phyloP scores from a whole-genome alignment of 208 protist species.

The Naegleria fowleri region DNA sequence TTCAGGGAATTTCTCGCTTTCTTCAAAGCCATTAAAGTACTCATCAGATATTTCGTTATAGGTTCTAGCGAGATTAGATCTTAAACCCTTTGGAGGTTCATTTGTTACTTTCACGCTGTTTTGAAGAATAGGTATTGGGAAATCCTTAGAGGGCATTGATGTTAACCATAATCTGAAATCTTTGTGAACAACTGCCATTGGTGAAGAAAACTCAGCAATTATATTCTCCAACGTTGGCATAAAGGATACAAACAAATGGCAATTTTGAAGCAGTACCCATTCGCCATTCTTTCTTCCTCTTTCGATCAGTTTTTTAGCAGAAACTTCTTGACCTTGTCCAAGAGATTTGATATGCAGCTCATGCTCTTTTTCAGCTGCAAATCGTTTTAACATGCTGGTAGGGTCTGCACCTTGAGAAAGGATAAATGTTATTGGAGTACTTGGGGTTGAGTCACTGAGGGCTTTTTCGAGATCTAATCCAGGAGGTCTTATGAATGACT shows the following conservation, averaged over 20 bases:
- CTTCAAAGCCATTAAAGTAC: slow-evolving; percentile 64
- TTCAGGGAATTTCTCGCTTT: slow-evolving; percentile 51
- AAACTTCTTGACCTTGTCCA: slow-evolving; percentile 91
- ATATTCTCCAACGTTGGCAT: slow-evolving; percentile 88
- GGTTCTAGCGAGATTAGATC: slow-evolving; percentile 90
- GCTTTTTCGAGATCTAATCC: slow-evolving; percentile 78
- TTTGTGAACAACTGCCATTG: slow-evolving; percentile 54
- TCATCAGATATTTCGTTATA: slow-evolving; percentile 72
- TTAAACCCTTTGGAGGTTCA: slow-evolving; percentile 90
- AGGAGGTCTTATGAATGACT: slow-evolving; percentile 81
- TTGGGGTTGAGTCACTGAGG: slow-evolving; percentile 68
- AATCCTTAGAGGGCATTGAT: slow-evolving; percentile 93
- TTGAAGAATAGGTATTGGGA: slow-evolving; percentile 94
- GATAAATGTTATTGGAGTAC: slow-evolving; percentile 91
- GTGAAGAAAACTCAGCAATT: slow-evolving; percentile 61
- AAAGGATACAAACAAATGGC: slow-evolving; percentile 89
- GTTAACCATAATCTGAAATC: slow-evolving; percentile 95
- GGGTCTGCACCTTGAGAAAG: slow-evolving; percentile 93
- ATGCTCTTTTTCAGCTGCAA: slow-evolving; percentile 66
- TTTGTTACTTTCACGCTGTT: slow-evolving; percentile 95
- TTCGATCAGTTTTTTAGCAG: slow-evolving; percentile 87
- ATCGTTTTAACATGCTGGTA: slow-evolving; percentile 77
- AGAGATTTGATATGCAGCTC: slow-evolving; percentile 84
- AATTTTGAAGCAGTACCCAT: slow-evolving; percentile 95
- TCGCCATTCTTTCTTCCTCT: slow-evolving; percentile 68